Percentiles rank a stretch among this genome's conserved stretches.
phyloP scores from a whole-genome alignment of 2,329 filamentous ascomycete species.

The Fusarium irregulare region DNA sequence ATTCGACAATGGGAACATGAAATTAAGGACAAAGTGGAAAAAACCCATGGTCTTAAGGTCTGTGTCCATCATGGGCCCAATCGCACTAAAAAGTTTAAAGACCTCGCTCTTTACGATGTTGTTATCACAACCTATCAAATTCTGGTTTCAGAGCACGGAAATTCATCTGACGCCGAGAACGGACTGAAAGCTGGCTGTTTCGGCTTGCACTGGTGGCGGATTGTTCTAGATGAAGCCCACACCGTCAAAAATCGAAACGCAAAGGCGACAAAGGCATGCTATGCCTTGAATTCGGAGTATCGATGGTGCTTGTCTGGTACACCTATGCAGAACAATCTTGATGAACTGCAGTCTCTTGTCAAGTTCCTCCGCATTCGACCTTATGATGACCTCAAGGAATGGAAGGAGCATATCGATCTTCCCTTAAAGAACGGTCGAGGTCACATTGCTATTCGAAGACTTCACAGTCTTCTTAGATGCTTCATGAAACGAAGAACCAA shows the following conservation, averaged over 20 bases:
- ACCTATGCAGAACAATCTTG: constrained; percentile 97
- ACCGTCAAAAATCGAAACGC: constrained; percentile 98
- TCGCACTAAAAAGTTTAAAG: constrained; percentile 80
- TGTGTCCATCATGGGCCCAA: constrained; percentile 91
- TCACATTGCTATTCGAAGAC: constrained; percentile 85
- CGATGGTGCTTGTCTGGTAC: constrained; percentile 97
- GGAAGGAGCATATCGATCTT: constrained; percentile 90
- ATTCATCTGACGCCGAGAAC: constrained; percentile 70
- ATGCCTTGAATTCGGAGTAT: constrained; percentile 84
- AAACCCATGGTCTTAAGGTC: constrained; percentile 78
- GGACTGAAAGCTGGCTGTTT: constrained; percentile 84
- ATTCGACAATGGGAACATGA: constrained; percentile 98
- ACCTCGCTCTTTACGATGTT: constrained; percentile 88
- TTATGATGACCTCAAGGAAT: constrained; percentile 85
- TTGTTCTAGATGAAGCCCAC: constrained; percentile 96
- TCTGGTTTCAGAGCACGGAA: constrained; percentile 87
- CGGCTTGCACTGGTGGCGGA: constrained; percentile 91
- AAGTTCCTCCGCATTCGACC: constrained; percentile 92
- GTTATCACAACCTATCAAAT: constrained; percentile 98
- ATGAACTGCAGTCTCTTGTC: constrained; percentile 93
- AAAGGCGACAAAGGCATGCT: constrained; percentile 94
- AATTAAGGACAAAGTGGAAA: constrained; percentile 82
- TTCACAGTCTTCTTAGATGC: constrained; percentile 86
- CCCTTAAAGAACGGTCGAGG: constrained; percentile 93
- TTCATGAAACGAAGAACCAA: constrained; percentile 99